Evolutionary conservation across 2,329 filamentous ascomycete species (phyloP).

Genomic region (Xylariales sp.): DNA sequence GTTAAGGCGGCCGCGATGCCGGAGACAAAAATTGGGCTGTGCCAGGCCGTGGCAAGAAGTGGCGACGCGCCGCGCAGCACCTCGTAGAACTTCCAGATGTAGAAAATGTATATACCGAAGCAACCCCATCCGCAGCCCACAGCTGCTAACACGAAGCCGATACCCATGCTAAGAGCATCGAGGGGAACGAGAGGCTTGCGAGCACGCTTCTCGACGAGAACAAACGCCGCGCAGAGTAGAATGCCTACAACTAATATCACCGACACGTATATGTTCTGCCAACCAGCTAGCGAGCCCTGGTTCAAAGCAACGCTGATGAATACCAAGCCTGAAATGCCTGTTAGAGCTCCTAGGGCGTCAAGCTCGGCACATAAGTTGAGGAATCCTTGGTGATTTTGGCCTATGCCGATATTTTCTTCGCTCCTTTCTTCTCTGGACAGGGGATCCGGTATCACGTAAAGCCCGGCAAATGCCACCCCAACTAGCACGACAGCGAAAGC

Average conservation of each 20-base stretch:
- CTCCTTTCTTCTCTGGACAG: neutral
- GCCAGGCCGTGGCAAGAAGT: slow-evolving; percentile 54
- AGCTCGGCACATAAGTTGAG: slow-evolving; percentile 43
- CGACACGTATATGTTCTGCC: slow-evolving; percentile 63
- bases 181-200: slow-evolving; percentile 64
- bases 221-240: slow-evolving; percentile 62
- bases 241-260: slow-evolving; percentile 62
- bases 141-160: slow-evolving; percentile 62
- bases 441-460: slow-evolving; percentile 45
- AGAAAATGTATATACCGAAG: slow-evolving; percentile 60
- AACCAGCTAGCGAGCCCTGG: slow-evolving; percentile 65
- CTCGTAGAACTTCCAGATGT: slow-evolving; percentile 57
- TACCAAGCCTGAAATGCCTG: slow-evolving; percentile 63
- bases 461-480: slow-evolving; percentile 41
- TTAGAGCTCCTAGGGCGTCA: slow-evolving; percentile 48
- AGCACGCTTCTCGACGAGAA: slow-evolving; percentile 62
- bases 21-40: slow-evolving; percentile 53
- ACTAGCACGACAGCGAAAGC: slow-evolving; percentile 45
- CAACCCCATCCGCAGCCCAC: slow-evolving; percentile 60
- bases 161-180: slow-evolving; percentile 58
- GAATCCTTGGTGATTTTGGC: slow-evolving; percentile 26
- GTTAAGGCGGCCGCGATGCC: slow-evolving; percentile 52
- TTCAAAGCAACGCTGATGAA: slow-evolving; percentile 71
- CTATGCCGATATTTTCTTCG: neutral
- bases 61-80: slow-evolving; percentile 52